Evolutionary conservation across 2,329 filamentous ascomycete species (phyloP).

Genomic region (Epichloe aotearoae): DNA sequence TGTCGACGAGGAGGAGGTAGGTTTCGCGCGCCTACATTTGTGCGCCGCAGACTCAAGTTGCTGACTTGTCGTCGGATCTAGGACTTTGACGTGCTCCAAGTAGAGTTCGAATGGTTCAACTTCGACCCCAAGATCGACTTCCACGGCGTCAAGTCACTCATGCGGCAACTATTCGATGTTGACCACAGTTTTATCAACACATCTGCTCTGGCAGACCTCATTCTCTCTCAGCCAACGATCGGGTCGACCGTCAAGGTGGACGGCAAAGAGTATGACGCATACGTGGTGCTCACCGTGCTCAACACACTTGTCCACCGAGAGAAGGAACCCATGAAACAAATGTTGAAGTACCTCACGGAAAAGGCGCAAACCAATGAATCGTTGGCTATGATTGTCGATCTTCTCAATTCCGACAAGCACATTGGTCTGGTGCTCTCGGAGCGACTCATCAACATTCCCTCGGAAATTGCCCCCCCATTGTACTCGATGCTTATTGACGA

Average conservation of each 20-base stretch:
- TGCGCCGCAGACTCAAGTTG: neutral
- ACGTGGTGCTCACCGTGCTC: slow-evolving; percentile 79
- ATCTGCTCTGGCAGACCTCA: slow-evolving; percentile 71
- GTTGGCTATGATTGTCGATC: slow-evolving; percentile 41
- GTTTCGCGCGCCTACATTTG: neutral
- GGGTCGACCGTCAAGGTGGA: slow-evolving; percentile 97
- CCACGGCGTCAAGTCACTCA: slow-evolving; percentile 79
- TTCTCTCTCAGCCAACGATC: slow-evolving; percentile 74
- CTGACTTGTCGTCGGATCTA: slow-evolving; percentile 21
- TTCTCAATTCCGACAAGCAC: slow-evolving; percentile 43
- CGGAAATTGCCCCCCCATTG: slow-evolving; percentile 77
- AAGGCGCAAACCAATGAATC: slow-evolving; percentile 40
- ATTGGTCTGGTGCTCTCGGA: slow-evolving; percentile 85
- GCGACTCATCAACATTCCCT: slow-evolving; percentile 91
- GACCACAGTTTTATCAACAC: slow-evolving; percentile 79
- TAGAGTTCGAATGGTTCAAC: slow-evolving; percentile 99
- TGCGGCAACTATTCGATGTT: slow-evolving; percentile 84
- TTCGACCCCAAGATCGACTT: slow-evolving; percentile 83
- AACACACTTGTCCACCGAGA: slow-evolving; percentile 70
- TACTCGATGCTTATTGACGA: slow-evolving; percentile 92
- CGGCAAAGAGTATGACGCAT: slow-evolving; percentile 82
- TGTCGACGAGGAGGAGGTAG: slow-evolving; percentile 41
- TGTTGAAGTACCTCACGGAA: slow-evolving; percentile 57
- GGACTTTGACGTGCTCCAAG: slow-evolving; percentile 85
- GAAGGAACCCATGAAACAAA: slow-evolving; percentile 55